A percentile compares a stretch with the other conserved stretches of the same genome.
phyloP scores from a whole-genome alignment of 306 rosid species.

The Sindora glabra region DNA sequence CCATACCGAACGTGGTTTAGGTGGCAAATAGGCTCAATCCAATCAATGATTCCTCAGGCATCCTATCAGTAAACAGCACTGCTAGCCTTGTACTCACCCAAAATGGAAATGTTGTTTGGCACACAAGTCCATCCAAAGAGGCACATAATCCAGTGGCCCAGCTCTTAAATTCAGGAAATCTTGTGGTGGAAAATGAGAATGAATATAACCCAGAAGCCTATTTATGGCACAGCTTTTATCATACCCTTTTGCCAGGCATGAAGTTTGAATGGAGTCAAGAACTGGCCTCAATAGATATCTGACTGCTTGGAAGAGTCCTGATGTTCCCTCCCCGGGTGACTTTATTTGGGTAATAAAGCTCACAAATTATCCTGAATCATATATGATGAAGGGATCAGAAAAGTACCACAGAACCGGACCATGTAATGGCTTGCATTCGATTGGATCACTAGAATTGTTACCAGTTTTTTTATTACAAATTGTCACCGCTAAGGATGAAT shows the following conservation, averaged over 20 bases:
- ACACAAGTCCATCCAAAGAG: neutral
- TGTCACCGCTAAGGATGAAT: neutral
- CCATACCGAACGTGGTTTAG: no score
- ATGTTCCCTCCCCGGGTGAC: constrained; percentile 23
- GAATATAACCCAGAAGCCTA: neutral
- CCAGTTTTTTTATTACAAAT: neutral
- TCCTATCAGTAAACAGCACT: neutral
- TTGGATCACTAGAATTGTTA: neutral
- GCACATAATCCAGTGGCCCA: neutral
- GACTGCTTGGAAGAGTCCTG: constrained; percentile 21
- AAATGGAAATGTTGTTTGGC: constrained; percentile 6
- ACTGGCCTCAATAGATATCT: constrained; percentile 7
- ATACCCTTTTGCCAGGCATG: constrained; percentile 29
- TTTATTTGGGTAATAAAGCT: neutral
- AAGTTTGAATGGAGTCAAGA: constrained; percentile 26
- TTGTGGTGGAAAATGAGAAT: neutral
- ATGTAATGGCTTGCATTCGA: neutral
- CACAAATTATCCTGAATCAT: neutral
- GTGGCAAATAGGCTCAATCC: no score
- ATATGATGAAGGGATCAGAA: neutral
- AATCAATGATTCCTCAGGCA: constrained; percentile 9
- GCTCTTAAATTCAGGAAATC: constrained; percentile 13
- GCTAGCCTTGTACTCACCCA: constrained; percentile 4
- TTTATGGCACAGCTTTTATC: constrained; percentile 35
- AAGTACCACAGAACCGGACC: neutral